Evolutionary conservation across 371 early-diverging fungal species (phyloP), one percentile per base, ranked within the genome.

Genomic region (Dichotomocladium elegans): DNA sequence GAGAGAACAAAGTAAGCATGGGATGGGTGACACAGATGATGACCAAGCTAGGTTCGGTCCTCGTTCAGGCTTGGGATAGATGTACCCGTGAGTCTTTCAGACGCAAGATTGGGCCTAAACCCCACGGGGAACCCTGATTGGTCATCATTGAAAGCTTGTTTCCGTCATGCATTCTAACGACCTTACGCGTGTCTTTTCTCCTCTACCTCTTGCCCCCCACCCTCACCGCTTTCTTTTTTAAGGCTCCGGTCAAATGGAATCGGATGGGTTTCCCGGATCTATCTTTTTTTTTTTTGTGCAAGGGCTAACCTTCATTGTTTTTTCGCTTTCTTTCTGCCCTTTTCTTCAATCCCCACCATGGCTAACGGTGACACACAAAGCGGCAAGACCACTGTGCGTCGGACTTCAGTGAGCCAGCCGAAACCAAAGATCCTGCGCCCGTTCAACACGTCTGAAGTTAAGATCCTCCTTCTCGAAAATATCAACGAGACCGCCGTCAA

Each of bases 401-500:
- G 60, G n/a, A 29, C 43, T 15, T 60, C 60, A 25, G 27, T 60
- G 9, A 60, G 51, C 35, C 49, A 54, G 22, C 29, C 41, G 51
- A 72, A 65, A 33, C 66, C 65, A 52, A 82, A 77, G 64, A 46
- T 66, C 5, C 78, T 89, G 43, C 76, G 82, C 60, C 88, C 89
- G 31, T 86, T 83, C 63, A 74, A 83, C 67, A 85, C 83, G 45
- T 66, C 75, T 55, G 79, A 85, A 61, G 85, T 88, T 60, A 89
- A 87, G 74, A 77, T 96, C 53, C 76, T 98, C 30, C 68, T 98
- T 46, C 79, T 98, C 42, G 98, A 98, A 68, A 93, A 93, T 58
- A 82, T 95, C 48, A 93, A 89, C 67, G 76, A 82, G 48, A 88
- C 87, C 34, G 96, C 94, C 30, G 86, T 95, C 35, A 71, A 82